Evolutionary conservation across 345 rosid genomes (phyloP), one percentile per base, ranked within the genome.

Genomic region (Camelina sativa): DNA sequence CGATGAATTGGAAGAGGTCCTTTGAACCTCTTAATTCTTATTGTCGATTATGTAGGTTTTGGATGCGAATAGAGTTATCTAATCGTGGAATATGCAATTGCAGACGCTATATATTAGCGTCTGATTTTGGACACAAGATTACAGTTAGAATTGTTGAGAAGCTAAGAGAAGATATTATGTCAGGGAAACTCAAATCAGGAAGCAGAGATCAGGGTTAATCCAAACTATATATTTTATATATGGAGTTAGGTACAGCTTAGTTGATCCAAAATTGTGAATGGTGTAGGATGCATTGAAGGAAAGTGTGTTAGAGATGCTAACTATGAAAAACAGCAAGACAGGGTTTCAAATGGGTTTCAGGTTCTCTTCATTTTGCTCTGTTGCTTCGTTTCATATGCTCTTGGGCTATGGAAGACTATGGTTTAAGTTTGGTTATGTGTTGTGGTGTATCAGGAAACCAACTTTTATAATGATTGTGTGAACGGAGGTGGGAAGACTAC

Each of bases 401-500:
- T 57, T 34, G 75, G n/a, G 11, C 37, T 55, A 40, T 50, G 59
- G 2, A 22, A 50, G 38, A 56, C 12, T 74, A 46, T 61, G 54
- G 22, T 40, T 75, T 53, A 38, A 81, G 64, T 40, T 34, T 34
- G 20, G 11, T 65, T 58, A 7, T 59, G 32, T 62, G 62, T 0
- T 32, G 11, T 66, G 51, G 34, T 71, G 68, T 66, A 72, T 79
- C 73, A 91, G 97, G 85, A 94, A 90, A 82, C 99, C 99, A 4
- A 93, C 97, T 76, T 93, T 92, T 38, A 62, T 89, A 46, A 85
- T 91, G 89, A 83, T 90, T 8, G 97, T 90, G 97, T 90, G 22
- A 89, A 92, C 69, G 99, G 99, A 80, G 97, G 99, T 59, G 97
- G 97, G 58, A 95, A 95, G 85, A 94, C 98, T 7, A 90, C 98